Base-by-base conservation (phyloP, 2,329 filamentous ascomycete species). In the Arthrinium phaeospermum region DNA sequence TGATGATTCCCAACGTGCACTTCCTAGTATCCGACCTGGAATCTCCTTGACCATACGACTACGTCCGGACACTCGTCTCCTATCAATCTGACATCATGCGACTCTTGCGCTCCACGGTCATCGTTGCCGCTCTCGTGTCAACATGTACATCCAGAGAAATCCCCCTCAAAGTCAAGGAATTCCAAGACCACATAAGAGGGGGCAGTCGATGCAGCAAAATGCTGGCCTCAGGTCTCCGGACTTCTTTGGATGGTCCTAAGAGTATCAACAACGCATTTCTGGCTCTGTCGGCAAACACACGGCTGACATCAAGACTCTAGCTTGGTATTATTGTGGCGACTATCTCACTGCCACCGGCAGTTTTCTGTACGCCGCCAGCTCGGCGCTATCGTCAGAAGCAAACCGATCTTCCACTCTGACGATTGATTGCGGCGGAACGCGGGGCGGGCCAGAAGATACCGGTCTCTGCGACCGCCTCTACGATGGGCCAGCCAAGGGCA, bases 341-440 rank as follows among this genome's bases (percentile, higher is more conserved):
- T 81, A 83, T 71, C 75, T 82, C 3, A 19, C 72, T 14, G 73
- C 79, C 27, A 71, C 74, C 24, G 80, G 80, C 47, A 78, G 84
- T 27, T 81, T 89, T 72, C 88, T 64, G 34, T 64, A 64, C 19
- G 57, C 57, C 41, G 57, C 57, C 57, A 85, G 78, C 77, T 88
- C 61, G 82, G 83, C 67, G 85, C 84, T 10, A 78, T 77, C 57
- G 5, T 37, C 57, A 37, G 0, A 22, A 0, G 76, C 79, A 13
- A 80, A 81, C 3, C 78, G 83, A 34, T 81, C 89, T 67, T 84
- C 83, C 10, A 86, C 90, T 77, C 88, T 90, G 85, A 88, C 90
- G 72, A 82, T 90, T 61, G 89, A 91, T 80, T 91, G 89, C 75
- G 88, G 91, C 73, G 88, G 89, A 1, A 79, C 80, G 0, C 83